These are phyloP conservation scores for Phaeosphaeria sp. DNA, from an alignment of 2,329 filamentous ascomycete genomes.

Conservation along the genomic window DNA sequence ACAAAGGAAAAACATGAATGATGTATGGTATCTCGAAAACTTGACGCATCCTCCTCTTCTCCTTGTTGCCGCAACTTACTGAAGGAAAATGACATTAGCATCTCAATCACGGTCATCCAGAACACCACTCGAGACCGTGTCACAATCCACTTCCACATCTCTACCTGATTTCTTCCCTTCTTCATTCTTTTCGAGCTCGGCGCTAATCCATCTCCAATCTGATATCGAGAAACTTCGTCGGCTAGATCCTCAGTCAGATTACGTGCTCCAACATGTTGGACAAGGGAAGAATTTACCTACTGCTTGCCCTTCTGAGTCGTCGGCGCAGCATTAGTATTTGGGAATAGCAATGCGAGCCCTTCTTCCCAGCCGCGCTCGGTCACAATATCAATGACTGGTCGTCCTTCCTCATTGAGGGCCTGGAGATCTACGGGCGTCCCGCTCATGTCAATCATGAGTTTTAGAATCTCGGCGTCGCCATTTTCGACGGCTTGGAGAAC, in stretches of 20 bases:
- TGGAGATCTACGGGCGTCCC: conserved; percentile 41
- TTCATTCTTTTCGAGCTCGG: conserved; percentile 11
- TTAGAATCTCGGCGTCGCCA: conserved; percentile 42
- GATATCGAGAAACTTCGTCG: conserved; percentile 23
- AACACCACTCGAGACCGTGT: conserved; percentile 15
- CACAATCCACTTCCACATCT: conserved; percentile 13
- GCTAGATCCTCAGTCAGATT: conserved; percentile 4
- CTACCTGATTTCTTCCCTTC: conserved; percentile 1
- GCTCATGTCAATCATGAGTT: conserved; percentile 43
- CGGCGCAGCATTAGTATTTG: conserved; percentile 31
- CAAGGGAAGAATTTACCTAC: conserved; percentile 28
- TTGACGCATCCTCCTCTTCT: not conserved
- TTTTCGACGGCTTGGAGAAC: conserved; percentile 46
- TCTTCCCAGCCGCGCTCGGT: conserved; percentile 47
- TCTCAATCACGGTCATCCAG: not conserved
- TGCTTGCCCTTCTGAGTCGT: conserved; percentile 22
- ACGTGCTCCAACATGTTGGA: not conserved
- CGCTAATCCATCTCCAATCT: conserved; percentile 26
- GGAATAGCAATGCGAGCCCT: conserved; percentile 41
- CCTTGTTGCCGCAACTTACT: not conserved
- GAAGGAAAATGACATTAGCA: not conserved
- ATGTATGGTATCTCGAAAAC: not conserved
- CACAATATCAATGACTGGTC: conserved; percentile 42
- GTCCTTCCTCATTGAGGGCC: conserved; percentile 35
- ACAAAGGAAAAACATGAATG: not conserved